Evolutionary conservation across 164 flowering plant species (phyloP).

Genomic region (Chloranthus sessilifolius): DNA sequence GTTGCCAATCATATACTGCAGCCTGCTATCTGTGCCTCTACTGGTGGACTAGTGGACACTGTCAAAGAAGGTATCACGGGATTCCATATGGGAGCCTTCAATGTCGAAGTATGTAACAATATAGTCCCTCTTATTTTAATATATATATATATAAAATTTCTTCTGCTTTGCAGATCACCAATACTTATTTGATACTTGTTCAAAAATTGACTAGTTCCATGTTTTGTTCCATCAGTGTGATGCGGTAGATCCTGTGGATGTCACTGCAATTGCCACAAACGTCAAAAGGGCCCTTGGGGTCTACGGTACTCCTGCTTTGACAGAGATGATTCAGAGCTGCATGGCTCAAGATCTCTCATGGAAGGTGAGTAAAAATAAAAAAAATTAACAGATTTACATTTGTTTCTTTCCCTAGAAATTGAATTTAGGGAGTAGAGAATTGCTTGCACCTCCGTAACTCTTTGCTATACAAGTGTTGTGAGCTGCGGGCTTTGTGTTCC

Average conservation of each 20-base stretch:
- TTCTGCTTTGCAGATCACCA: too few species aligned
- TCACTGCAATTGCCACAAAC: constrained; percentile 40
- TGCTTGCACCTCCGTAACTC: too few species aligned
- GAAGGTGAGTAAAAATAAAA: constrained; percentile 53
- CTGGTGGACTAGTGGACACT: constrained; percentile 96
- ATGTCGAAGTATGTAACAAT: constrained; percentile 51
- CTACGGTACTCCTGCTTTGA: constrained; percentile 57
- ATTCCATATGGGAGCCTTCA: constrained; percentile 90
- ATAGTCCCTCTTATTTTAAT: too few species aligned
- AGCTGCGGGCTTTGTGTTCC: too few species aligned
- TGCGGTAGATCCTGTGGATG: constrained; percentile 67
- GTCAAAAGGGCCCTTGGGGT: constrained; percentile 53
- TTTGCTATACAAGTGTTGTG: background rate
- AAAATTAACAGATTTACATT: too few species aligned
- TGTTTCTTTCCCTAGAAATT: background rate
- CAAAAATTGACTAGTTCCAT: too few species aligned
- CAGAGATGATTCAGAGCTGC: constrained; percentile 70
- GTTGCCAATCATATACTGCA: too few species aligned
- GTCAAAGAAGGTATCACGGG: constrained; percentile 94
- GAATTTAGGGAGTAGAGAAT: too few species aligned
- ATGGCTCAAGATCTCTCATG: constrained; percentile 97
- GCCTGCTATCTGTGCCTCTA: constrained; percentile 76
- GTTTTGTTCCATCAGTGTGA: constrained; percentile 48
- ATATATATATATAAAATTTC: too few species aligned
- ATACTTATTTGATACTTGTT: too few species aligned